Percentiles rank a stretch among this genome's conserved stretches.
phyloP scores from a whole-genome alignment of 2,329 filamentous ascomycete species.

The Fusarium sp. region DNA sequence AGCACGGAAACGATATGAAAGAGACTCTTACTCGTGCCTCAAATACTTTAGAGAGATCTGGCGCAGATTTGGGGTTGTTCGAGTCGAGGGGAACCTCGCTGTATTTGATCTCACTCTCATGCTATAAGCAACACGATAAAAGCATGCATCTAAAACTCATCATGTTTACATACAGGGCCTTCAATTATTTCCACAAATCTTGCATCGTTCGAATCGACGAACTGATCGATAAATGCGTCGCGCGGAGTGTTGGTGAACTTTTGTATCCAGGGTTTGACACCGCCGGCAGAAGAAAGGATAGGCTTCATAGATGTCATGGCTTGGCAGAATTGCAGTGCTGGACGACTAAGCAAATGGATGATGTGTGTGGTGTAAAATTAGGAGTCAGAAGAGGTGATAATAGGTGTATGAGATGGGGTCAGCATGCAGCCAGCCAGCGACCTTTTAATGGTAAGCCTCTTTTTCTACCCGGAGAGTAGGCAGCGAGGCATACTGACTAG shows the following conservation, averaged over 20 bases:
- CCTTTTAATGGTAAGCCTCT: neutral
- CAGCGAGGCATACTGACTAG: neutral
- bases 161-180: neutral
- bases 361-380: rapidly evolving
- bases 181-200: neutral
- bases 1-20: too few species aligned
- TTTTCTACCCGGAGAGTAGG: neutral
- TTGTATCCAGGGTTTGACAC: neutral
- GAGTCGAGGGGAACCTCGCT: too few species aligned
- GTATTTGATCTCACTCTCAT: too few species aligned
- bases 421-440: neutral
- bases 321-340: rapidly evolving
- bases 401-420: neutral
- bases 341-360: rapidly evolving
- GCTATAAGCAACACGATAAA: too few species aligned
- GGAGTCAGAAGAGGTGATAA: rapidly evolving
- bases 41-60: too few species aligned
- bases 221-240: neutral
- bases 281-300: neutral
- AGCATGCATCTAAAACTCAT: too few species aligned
- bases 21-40: too few species aligned
- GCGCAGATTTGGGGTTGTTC: too few species aligned
- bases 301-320: neutral
- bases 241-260: neutral
- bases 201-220: neutral